Percentiles rank a stretch among this genome's conserved stretches.
These are phyloP conservation scores for Tolypocladium endophyticum DNA, from an alignment of 2,329 filamentous ascomycete genomes.

Conservation along the genomic window DNA sequence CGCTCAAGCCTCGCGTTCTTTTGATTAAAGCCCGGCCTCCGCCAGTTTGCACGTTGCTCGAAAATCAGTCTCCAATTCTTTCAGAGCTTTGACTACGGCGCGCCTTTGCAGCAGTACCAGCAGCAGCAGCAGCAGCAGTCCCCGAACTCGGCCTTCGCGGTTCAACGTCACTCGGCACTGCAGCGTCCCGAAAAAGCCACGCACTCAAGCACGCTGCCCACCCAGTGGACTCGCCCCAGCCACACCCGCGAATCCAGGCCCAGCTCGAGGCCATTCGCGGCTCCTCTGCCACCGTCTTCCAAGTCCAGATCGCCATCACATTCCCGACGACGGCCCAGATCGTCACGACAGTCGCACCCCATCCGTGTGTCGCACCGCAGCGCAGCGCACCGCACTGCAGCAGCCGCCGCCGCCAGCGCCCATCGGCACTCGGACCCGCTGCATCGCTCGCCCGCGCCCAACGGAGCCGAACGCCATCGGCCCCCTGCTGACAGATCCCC, in stretches of 20 bases:
- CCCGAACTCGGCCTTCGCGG: background rate
- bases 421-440: background rate
- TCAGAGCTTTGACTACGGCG: too few relatives aligned
- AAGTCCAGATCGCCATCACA: background rate
- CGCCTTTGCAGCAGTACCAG: too few relatives aligned
- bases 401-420: background rate
- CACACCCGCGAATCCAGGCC: constrained; percentile 3
- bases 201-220: too few relatives aligned
- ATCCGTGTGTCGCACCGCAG: too few relatives aligned
- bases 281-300: background rate
- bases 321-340: background rate
- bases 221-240: constrained; percentile 5
- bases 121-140: background rate
- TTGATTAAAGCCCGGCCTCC: background rate
- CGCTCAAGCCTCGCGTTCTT: background rate
- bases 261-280: background rate
- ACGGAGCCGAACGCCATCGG: background rate
- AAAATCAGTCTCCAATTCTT: too few relatives aligned
- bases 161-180: background rate
- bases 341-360: background rate
- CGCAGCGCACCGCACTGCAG: background rate
- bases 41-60: too few relatives aligned
- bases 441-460: background rate
- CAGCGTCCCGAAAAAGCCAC: background rate
- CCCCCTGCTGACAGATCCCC: constrained; percentile 5